Base-by-base conservation (phyloP, 2,329 filamentous ascomycete species). In the Fonsecaea monophora region DNA sequence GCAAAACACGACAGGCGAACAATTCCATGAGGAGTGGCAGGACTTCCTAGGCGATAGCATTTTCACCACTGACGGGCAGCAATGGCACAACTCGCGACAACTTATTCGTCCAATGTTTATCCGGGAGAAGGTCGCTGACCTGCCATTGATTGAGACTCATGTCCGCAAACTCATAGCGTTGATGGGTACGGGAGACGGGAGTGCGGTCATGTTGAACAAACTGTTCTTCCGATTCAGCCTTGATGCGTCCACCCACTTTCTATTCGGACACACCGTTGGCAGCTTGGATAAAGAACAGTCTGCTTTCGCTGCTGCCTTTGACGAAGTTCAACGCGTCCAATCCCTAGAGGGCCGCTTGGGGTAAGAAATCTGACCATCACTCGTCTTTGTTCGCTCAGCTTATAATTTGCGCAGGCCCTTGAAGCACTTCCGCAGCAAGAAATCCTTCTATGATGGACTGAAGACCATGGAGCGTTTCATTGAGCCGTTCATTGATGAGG, bases 71-170 rank as follows among this genome's bases (percentile, higher is more conserved):
- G 94, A 97, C 75, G 90, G 91, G 2, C 83, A 88, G 35, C 78
- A 85, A 55, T 97, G 94, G 94, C 91, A 94, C 72, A 84, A 85
- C 65, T 93, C 90, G 60, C 86, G 94, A n/a, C 90, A 94, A 73
- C 84, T 97, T 62, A 89, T 97, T 68, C 85, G 93, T 2, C 94
- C 94, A 0, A 92, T 96, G 79, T 97, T 97, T 78, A 87, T 92
- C 74, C 90, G 90, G 72, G 92, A 96, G 75, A 89, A 92, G 10
- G 87, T 97, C 21, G 91, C 90, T 65, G 92, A 97, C 76, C 82
- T 96, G 60, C 85, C 92, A 62, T 90, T 89, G 69, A 95, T 97
- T 73, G 94, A 97, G 79, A 84, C 85, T 48, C 92, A 97, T 75
- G 85, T 94, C 21, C 85, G 91, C 73, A 86, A 87, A 0, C 81